Percentiles rank a stretch among this genome's conserved stretches.
Evolutionary conservation across 1,284 basidiomycete species (phyloP).

Genomic region (Apiotrichum mycotoxinovorans): DNA sequence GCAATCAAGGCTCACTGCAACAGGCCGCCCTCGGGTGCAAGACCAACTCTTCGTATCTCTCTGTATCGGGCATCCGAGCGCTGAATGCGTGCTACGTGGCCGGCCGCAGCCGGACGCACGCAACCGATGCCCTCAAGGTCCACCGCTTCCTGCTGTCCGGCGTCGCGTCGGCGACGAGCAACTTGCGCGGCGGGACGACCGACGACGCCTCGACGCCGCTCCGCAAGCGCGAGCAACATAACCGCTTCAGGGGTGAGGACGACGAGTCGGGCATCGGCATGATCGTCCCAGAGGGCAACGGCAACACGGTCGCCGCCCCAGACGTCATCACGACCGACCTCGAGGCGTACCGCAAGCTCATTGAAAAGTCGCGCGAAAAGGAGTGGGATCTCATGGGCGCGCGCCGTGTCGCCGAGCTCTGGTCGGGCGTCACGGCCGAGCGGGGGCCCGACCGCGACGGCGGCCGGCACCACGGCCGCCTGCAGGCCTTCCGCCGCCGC

Average conservation of each 20-base stretch:
- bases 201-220: slow-evolving; percentile 35
- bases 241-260: slow-evolving; percentile 21
- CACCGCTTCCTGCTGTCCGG: slow-evolving; percentile 38
- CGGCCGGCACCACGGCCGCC: not conserved
- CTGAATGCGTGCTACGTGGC: slow-evolving; percentile 32
- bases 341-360: slow-evolving; percentile 39
- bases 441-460: not conserved
- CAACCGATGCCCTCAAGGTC: slow-evolving; percentile 38
- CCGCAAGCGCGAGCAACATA: slow-evolving; percentile 40
- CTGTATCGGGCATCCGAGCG: slow-evolving; percentile 28
- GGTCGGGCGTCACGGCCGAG: slow-evolving; percentile 32
- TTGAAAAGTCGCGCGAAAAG: slow-evolving; percentile 41
- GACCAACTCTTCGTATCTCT: slow-evolving; percentile 16
- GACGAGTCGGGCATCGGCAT: slow-evolving; percentile 30
- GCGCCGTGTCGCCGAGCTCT: slow-evolving; percentile 38
- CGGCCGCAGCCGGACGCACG: slow-evolving; percentile 27
- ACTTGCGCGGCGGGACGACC: slow-evolving; percentile 34
- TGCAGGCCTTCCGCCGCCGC: slow-evolving; percentile 11
- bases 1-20: not conserved
- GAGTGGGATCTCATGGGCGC: slow-evolving; percentile 45
- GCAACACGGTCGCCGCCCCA: slow-evolving; percentile 31
- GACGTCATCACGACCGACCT: slow-evolving; percentile 40
- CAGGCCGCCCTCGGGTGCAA: not conserved
- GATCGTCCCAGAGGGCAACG: slow-evolving; percentile 36
- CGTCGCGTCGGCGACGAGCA: slow-evolving; percentile 38